phyloP scores from a whole-genome alignment of 179 eudicot genomes.

The Silene coronaria region DNA sequence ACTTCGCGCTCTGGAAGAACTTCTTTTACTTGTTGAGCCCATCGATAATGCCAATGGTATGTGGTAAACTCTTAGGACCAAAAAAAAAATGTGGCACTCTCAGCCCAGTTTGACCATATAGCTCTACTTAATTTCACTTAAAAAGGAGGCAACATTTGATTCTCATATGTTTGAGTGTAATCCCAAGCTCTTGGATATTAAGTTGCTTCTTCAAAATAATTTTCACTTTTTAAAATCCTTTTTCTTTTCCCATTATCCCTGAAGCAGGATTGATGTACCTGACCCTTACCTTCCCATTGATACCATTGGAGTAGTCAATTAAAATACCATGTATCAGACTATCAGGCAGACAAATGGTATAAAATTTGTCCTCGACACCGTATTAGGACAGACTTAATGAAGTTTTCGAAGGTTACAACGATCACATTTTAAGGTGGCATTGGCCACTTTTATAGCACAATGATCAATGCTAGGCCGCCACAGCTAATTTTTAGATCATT shows the following conservation, averaged over 20 bases:
- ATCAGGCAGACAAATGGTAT: background rate
- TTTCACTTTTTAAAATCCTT: background rate
- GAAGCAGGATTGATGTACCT: background rate
- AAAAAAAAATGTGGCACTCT: background rate
- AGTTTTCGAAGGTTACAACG: background rate
- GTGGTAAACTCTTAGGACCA: constrained; percentile 10
- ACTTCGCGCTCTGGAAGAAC: constrained; percentile 72
- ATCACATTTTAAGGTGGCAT: background rate
- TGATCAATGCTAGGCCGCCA: background rate
- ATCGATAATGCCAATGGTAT: constrained; percentile 92
- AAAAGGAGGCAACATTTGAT: background rate
- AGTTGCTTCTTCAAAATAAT: background rate
- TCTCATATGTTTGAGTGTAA: background rate
- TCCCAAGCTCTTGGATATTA: background rate
- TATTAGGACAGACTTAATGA: too few species aligned
- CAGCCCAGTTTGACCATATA: background rate
- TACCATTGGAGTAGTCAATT: background rate
- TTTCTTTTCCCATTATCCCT: background rate
- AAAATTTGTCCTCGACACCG: too few species aligned
- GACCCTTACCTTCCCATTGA: background rate
- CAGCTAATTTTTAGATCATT: background rate
- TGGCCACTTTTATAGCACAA: background rate
- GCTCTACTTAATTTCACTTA: background rate
- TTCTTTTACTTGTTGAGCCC: constrained; percentile 81
- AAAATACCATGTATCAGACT: background rate